Percentiles rank a stretch among this genome's conserved stretches.
These are phyloP conservation scores for Schwanniomyces yamadae DNA, from an alignment of 805 yeast species.

Conservation along the genomic window DNA sequence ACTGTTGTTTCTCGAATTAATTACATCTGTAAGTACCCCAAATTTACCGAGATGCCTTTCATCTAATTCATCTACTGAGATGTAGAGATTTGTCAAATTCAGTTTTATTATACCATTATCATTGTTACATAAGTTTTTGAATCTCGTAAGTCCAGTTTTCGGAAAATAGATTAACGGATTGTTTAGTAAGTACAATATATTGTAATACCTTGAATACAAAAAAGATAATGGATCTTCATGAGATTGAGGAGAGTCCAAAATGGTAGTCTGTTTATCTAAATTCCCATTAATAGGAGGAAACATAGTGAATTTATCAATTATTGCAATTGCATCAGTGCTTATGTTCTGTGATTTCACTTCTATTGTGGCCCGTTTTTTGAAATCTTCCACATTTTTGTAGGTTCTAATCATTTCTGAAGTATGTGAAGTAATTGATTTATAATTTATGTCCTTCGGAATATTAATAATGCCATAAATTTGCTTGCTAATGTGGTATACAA, in stretches of 20 bases:
- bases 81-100: slow-evolving; percentile 26
- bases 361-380: background rate
- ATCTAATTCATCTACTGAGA: slow-evolving; percentile 42
- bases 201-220: slow-evolving; percentile 32
- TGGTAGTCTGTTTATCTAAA: too few species aligned
- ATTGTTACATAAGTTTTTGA: slow-evolving; percentile 41
- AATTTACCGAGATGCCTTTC: slow-evolving; percentile 36
- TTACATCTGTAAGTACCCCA: slow-evolving; percentile 19
- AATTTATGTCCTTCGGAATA: slow-evolving; percentile 8
- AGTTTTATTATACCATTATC: slow-evolving; percentile 17
- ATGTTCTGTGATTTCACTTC: background rate
- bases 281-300: slow-evolving; percentile 13
- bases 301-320: slow-evolving; percentile 13
- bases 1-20: slow-evolving; percentile 1
- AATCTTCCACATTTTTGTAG: background rate
- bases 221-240: slow-evolving; percentile 27
- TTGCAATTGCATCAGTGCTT: background rate
- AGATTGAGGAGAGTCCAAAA: slow-evolving; percentile 14
- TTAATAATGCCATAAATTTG: slow-evolving; percentile 12
- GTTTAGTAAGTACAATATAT: slow-evolving; percentile 36
- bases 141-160: slow-evolving; percentile 50
- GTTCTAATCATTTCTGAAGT: background rate
- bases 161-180: slow-evolving; percentile 43
- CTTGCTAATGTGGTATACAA: slow-evolving; percentile 12
- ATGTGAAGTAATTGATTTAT: slow-evolving; percentile 6